phyloP scores from a whole-genome alignment of 2,329 filamentous ascomycete genomes.

The Ceratocystis destructans region DNA sequence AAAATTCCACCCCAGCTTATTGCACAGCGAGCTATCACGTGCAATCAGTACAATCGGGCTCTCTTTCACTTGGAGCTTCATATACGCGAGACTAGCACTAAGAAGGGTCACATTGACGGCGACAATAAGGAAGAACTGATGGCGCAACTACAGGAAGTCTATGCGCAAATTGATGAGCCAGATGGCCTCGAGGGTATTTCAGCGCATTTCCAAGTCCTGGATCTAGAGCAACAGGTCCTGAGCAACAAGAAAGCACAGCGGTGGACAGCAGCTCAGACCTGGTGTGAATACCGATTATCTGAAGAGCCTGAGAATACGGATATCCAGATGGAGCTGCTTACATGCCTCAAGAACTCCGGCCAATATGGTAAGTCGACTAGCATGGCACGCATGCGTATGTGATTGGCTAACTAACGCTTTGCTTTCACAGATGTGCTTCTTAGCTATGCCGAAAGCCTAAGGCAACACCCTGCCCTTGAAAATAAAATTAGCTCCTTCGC shows the following conservation, averaged over 20 bases:
- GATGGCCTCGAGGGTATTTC: constrained; percentile 94
- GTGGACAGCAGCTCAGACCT: constrained; percentile 90
- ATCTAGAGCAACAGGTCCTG: constrained; percentile 83
- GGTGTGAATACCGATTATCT: constrained; percentile 85
- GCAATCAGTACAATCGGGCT: constrained; percentile 80
- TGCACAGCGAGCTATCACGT: constrained; percentile 78
- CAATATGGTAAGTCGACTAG: constrained; percentile 56
- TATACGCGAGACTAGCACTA: constrained; percentile 36
- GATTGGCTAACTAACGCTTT: constrained; percentile 21
- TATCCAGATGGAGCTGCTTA: constrained; percentile 68
- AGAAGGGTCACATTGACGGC: constrained; percentile 31
- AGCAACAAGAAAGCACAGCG: constrained; percentile 85
- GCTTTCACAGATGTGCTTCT: constrained; percentile 55
- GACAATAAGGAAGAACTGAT: constrained; percentile 37
- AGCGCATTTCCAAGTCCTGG: constrained; percentile 69
- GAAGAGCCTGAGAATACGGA: constrained; percentile 65
- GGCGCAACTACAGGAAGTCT: constrained; percentile 77
- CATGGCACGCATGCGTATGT: not conserved
- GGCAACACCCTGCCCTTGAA: constrained; percentile 36
- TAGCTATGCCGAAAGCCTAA: constrained; percentile 72
- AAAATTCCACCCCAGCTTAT: constrained; percentile 60
- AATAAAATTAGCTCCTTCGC: constrained; percentile 66
- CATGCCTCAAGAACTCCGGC: constrained; percentile 86
- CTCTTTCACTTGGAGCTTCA: constrained; percentile 93
- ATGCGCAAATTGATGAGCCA: constrained; percentile 93